phyloP scores from a whole-genome alignment of 163 green algal species.

The Chlorella variabilis region DNA sequence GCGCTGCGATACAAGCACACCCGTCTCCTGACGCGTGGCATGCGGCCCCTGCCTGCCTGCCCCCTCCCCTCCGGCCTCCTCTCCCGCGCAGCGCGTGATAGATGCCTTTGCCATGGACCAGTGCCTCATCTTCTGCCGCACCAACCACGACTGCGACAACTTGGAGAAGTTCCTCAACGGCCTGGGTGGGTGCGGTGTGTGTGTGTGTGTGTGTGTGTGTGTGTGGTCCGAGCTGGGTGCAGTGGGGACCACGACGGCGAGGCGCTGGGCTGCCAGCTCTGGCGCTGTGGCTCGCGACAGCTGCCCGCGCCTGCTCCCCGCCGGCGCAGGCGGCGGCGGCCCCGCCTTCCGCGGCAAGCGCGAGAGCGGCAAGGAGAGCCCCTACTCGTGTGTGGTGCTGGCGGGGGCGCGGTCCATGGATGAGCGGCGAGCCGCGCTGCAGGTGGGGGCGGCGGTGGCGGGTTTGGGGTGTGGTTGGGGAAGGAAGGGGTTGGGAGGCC shows the following conservation, averaged over 20 bases:
- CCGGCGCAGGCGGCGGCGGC: slow-evolving; percentile 9
- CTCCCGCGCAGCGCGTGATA: slow-evolving; percentile 58
- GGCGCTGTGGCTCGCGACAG: no score
- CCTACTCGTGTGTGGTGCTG: slow-evolving; percentile 86
- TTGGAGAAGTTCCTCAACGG: slow-evolving; percentile 80
- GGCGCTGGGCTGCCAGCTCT: no score
- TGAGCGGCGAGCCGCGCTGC: slow-evolving; percentile 70
- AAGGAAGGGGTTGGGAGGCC: no score
- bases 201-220: not conserved
- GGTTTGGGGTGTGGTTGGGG: not conserved
- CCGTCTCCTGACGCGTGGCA: no score
- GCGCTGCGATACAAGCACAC: no score
- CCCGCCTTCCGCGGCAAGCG: slow-evolving; percentile 19
- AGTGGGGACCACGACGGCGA: no score
- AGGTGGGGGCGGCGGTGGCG: slow-evolving; percentile 19
- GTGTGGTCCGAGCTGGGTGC: no score
- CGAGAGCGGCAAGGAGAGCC: slow-evolving; percentile 73
- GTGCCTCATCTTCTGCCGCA: slow-evolving; percentile 84
- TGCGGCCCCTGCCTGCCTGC: no score
- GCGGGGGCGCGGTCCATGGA: slow-evolving; percentile 66
- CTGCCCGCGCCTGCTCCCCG: no score
- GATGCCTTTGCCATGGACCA: slow-evolving; percentile 72
- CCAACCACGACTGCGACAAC: slow-evolving; percentile 91
- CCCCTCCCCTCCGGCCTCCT: not conserved
- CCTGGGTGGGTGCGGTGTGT: slow-evolving; percentile 36